Base-by-base conservation (phyloP, 768 basidiomycete species). In the Cubamyces sp. region DNA sequence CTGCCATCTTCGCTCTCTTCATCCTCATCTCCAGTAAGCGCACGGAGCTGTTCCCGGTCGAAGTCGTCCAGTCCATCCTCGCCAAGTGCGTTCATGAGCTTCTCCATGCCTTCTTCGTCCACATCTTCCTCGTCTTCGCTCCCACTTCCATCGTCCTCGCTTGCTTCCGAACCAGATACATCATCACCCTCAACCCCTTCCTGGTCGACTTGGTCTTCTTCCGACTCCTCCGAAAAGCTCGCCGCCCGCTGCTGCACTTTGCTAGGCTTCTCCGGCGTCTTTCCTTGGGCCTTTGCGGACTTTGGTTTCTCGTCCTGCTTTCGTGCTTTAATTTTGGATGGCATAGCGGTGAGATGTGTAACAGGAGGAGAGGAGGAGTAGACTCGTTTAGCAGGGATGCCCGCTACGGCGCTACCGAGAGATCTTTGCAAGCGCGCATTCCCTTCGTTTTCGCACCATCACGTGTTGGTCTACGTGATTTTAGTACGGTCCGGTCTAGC, bases 11-110 rank as follows among this genome's bases (percentile, higher is more conserved):
- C 68, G 18, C 68, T 63, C 4, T 51, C 69, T 41, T 61, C 67
- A 9, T 74, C 72, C 5, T 72, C 76, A 7, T 71, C 69, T 21
- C 73, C 79, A 6, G 79, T 66, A 25, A 83, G 70, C 45, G 75
- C 71, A 49, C 74, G 75, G 46, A 90, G 74, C 68, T 87, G 81
- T 28, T 81, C 83, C 58, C 79, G 77, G 51, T 84, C 88, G 68
- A 85, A 83, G 23, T 90, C 87, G 68, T 88, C 83, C 60, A 89
- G 70, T 1, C 82, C 86, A 62, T 89, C 85, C 21, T 88, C 87
- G 14, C 86, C 87, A 26, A 87, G 71, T 11, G 83, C 79, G 16
- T 80, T 78, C 75, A 87, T 79, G 5, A 87, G 75, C 48, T 80
- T 74, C 66, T 79, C 75, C 81, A 85, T 81, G n/a, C 85, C 86